These are phyloP conservation scores for Tetrahymena borealis DNA, from an alignment of 73 alveolate genomes.

Conservation along the genomic window DNA sequence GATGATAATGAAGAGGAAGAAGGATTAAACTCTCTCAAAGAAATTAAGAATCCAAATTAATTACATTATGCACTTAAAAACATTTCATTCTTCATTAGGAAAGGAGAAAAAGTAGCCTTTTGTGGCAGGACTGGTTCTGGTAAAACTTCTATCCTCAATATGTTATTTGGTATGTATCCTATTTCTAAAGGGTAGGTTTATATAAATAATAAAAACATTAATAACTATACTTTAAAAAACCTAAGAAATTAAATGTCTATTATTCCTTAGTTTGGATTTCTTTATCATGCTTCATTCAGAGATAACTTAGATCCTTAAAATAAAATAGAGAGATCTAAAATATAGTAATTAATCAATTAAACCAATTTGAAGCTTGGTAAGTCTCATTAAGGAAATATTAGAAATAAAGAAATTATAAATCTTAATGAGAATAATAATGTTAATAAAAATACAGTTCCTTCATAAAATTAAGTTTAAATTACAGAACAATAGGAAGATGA, in stretches of 20 bases:
- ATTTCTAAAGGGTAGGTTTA: slow-evolving; percentile 22
- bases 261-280: slow-evolving; percentile 70
- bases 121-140: slow-evolving; percentile 92
- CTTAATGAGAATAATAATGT: not conserved
- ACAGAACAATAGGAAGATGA: slow-evolving; percentile 1
- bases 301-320: slow-evolving; percentile 80
- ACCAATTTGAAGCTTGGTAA: slow-evolving; percentile 37
- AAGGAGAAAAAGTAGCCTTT: slow-evolving; percentile 65
- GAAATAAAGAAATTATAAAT: not conserved
- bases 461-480: not conserved
- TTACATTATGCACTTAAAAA: slow-evolving; percentile 24
- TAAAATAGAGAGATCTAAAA: slow-evolving; percentile 39
- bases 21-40: not conserved
- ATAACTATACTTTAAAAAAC: slow-evolving; percentile 34
- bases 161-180: slow-evolving; percentile 63
- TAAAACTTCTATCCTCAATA: slow-evolving; percentile 64
- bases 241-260: slow-evolving; percentile 63
- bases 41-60: not conserved
- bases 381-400: not conserved
- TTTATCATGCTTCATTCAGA: slow-evolving; percentile 63
- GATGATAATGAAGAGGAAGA: not conserved
- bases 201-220: slow-evolving; percentile 57
- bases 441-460: not conserved
- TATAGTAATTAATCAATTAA: slow-evolving; percentile 44
- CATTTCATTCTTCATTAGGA: slow-evolving; percentile 6